A percentile compares a stretch with the other conserved stretches of the same genome.
Conservation (phyloP, 2,329 filamentous ascomycete genomes). For the Fusarium tanahbumbuense region DNA sequence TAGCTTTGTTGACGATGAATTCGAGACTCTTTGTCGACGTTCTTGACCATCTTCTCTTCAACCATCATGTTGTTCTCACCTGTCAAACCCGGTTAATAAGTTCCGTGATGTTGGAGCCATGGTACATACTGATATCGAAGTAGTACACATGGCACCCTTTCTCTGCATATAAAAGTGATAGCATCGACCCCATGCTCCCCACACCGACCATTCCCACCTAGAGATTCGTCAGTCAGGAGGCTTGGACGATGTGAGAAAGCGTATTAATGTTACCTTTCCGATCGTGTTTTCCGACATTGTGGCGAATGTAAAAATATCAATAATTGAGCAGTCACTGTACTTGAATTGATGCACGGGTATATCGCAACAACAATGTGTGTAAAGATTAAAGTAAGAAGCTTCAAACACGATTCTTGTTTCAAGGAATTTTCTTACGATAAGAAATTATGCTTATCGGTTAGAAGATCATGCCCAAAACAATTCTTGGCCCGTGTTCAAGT, state of each 20-base stretch:
- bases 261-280: neutral
- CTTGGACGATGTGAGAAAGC: fast-evolving
- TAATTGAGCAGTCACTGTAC: too few relatives aligned
- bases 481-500: neutral
- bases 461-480: neutral
- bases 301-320: neutral
- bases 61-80: neutral
- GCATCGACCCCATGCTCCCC: slow-evolving; percentile 4
- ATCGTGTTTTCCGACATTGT: neutral
- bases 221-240: neutral
- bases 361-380: neutral
- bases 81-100: fast-evolving
- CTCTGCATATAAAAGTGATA: slow-evolving; percentile 1
- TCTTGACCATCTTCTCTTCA: neutral
- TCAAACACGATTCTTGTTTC: neutral
- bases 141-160: slow-evolving; percentile 11
- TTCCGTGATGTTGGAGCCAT: neutral
- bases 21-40: neutral
- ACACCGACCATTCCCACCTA: slow-evolving; percentile 5
- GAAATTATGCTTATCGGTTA: neutral
- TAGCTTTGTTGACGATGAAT: neutral
- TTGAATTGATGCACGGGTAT: neutral
- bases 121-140: neutral
- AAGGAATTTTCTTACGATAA: too few relatives aligned
- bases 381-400: too few relatives aligned